Conservation (phyloP, 2,329 filamentous ascomycete genomes). For the Trichophyton equinum region DNA sequence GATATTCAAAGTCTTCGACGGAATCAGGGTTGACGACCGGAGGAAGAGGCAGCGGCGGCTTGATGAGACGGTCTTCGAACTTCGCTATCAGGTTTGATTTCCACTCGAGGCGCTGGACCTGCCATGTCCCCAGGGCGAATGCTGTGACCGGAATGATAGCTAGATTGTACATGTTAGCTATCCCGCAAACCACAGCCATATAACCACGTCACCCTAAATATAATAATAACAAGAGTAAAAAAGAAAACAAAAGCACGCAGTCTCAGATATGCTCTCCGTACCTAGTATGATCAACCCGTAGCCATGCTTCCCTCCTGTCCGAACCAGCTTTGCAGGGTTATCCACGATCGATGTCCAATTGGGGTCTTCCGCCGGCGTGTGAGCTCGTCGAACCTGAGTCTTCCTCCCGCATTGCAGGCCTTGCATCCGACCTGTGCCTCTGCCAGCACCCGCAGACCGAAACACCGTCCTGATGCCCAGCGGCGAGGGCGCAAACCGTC, state of each 20-base stretch:
- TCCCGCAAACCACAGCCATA: neutral
- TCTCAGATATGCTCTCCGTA: conserved; percentile 21
- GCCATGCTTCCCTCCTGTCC: conserved; percentile 61
- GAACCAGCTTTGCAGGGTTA: conserved; percentile 68
- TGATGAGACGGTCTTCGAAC: conserved; percentile 81
- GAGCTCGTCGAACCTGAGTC: conserved; percentile 30
- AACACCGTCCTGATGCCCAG: neutral
- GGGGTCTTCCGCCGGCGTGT: conserved; percentile 55
- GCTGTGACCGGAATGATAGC: conserved; percentile 84
- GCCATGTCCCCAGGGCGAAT: conserved; percentile 85
- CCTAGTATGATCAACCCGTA: conserved; percentile 67
- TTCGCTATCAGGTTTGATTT: conserved; percentile 86
- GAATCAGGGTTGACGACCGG: conserved; percentile 69
- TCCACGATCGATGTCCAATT: conserved; percentile 78
- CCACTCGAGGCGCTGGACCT: conserved; percentile 84
- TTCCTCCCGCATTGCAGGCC: conserved; percentile 26
- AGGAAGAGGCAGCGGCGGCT: conserved; percentile 73
- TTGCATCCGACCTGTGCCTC: conserved; percentile 12
- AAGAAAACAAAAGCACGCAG: neutral
- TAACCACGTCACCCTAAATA: neutral
- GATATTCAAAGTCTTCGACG: conserved; percentile 81
- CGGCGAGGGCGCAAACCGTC: neutral
- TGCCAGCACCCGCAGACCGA: neutral
- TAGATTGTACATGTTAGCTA: conserved; percentile 11
- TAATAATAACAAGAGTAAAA: conserved; percentile 6